These are phyloP conservation scores for Pterulicium gracile DNA, from an alignment of 1,284 basidiomycete species.

Conservation along the genomic window DNA sequence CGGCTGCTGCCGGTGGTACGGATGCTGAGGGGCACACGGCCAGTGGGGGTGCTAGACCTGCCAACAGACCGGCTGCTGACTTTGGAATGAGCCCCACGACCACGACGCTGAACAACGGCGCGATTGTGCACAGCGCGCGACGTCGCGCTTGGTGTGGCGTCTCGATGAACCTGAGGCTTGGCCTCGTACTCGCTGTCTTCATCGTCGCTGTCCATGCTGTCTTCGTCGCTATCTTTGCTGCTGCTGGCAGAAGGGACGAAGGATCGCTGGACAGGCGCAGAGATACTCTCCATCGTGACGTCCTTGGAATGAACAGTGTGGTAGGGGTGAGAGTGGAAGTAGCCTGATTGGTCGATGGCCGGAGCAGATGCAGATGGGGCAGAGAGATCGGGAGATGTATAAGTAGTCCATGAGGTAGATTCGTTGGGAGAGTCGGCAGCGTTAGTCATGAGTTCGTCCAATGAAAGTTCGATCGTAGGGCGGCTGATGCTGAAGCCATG, in stretches of 20 bases:
- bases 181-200: constrained; percentile 17
- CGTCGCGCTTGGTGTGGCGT: constrained; percentile 23
- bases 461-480: constrained; percentile 70
- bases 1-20: constrained; percentile 28
- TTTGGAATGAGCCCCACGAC: constrained; percentile 21
- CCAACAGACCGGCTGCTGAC: constrained; percentile 37
- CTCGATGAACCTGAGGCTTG: constrained; percentile 21
- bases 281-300: constrained; percentile 7
- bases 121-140: constrained; percentile 31
- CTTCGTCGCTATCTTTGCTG: constrained; percentile 12
- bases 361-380: not conserved
- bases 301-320: constrained; percentile 5
- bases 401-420: constrained; percentile 12
- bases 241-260: constrained; percentile 12
- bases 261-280: constrained; percentile 3
- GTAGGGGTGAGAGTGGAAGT: not conserved
- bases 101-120: constrained; percentile 24
- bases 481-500: constrained; percentile 55
- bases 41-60: constrained; percentile 31
- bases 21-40: constrained; percentile 47
- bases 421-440: constrained; percentile 20
- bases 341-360: not conserved
- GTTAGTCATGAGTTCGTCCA: constrained; percentile 59
- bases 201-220: constrained; percentile 12
- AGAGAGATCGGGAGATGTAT: constrained; percentile 7